Percentiles rank a stretch among this genome's conserved stretches.
Evolutionary conservation across 2,329 filamentous ascomycete species (phyloP).

Genomic region (Beauveria sp.): DNA sequence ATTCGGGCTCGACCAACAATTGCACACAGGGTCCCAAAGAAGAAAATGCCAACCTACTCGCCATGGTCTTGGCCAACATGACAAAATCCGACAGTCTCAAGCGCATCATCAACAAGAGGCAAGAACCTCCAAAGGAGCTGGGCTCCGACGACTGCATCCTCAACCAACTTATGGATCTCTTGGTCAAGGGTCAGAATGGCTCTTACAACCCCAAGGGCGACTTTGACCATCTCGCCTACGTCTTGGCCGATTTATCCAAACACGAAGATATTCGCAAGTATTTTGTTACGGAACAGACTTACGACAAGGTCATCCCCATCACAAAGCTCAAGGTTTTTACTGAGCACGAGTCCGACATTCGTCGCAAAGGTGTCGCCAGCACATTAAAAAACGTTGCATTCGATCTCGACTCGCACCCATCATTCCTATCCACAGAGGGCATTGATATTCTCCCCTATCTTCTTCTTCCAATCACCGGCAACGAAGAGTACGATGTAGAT

Average conservation of each 20-base stretch:
- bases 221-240: conserved; percentile 88
- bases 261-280: conserved; percentile 67
- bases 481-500: conserved; percentile 80
- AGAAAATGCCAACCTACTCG: conserved; percentile 71
- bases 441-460: conserved; percentile 84
- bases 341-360: conserved; percentile 74
- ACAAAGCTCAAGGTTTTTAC: conserved; percentile 94
- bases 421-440: conserved; percentile 62
- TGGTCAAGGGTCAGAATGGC: conserved; percentile 83
- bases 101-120: conserved; percentile 59
- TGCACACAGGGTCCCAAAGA: conserved; percentile 58
- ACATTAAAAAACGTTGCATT: conserved; percentile 94
- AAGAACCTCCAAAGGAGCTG: conserved; percentile 60
- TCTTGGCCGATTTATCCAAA: conserved; percentile 89
- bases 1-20: not conserved
- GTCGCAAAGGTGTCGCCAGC: conserved; percentile 88
- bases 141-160: conserved; percentile 66
- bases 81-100: conserved; percentile 71
- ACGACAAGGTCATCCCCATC: conserved; percentile 79
- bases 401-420: conserved; percentile 63
- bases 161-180: conserved; percentile 90
- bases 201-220: conserved; percentile 77
- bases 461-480: conserved; percentile 78
- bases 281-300: conserved; percentile 64
- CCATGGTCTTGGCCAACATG: conserved; percentile 91